Conservation (phyloP, 1,139 yeast species). For the Zhuliangozyma parablackwelliae region DNA sequence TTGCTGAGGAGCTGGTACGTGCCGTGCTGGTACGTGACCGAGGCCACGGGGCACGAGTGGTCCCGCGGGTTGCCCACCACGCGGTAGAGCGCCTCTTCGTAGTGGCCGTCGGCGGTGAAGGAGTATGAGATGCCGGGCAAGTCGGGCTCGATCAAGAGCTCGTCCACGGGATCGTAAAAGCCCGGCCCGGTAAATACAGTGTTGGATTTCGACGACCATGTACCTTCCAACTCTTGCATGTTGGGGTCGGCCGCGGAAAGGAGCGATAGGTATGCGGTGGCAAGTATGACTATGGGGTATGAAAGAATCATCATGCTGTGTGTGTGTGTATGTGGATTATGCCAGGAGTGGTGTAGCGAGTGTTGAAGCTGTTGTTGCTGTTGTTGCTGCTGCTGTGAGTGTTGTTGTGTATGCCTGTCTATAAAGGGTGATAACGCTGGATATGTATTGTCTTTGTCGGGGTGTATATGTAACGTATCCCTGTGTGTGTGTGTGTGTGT, state of each 20-base stretch:
- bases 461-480: too few relatives aligned
- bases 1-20: slow-evolving; percentile 57
- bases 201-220: slow-evolving; percentile 92
- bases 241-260: slow-evolving; percentile 18
- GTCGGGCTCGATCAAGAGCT: slow-evolving; percentile 88
- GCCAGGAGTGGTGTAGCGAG: too few relatives aligned
- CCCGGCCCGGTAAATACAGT: slow-evolving; percentile 97
- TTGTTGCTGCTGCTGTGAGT: too few relatives aligned
- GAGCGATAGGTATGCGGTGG: slow-evolving; percentile 2
- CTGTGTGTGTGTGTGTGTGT: too few relatives aligned
- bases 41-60: slow-evolving; percentile 81
- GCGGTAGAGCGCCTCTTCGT: slow-evolving; percentile 84
- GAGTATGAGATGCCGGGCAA: slow-evolving; percentile 92
- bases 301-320: not conserved
- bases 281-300: slow-evolving; percentile 1
- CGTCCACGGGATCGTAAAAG: slow-evolving; percentile 93
- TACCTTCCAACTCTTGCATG: slow-evolving; percentile 60
- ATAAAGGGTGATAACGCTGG: too few relatives aligned
- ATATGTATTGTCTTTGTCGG: too few relatives aligned
- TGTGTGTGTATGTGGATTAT: not conserved
- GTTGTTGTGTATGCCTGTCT: too few relatives aligned
- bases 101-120: slow-evolving; percentile 86
- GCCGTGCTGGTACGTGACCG: slow-evolving; percentile 86
- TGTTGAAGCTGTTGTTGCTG: too few relatives aligned
- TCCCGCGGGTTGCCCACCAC: slow-evolving; percentile 66